A percentile compares a stretch with the other conserved stretches of the same genome.
Evolutionary conservation across 108 stramenopile species (phyloP).

Genomic region (Chaetoceros tenuissimus): DNA sequence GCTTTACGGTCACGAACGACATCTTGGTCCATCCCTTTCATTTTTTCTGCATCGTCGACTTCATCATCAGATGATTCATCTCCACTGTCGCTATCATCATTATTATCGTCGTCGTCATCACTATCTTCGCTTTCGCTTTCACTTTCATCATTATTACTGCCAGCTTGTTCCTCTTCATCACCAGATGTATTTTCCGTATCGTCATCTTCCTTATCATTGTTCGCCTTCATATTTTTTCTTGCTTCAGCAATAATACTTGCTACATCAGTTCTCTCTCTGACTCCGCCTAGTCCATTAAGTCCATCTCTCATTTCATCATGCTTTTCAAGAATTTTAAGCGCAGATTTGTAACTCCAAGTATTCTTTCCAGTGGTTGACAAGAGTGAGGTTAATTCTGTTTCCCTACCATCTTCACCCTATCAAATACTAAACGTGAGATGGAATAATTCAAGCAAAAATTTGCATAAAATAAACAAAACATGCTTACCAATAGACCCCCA

Average conservation of each 20-base stretch:
- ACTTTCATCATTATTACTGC: conserved; percentile 18
- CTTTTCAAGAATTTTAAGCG: conserved; percentile 43
- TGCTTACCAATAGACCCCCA: conserved; percentile 65
- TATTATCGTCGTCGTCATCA: conserved; percentile 12
- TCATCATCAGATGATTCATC: conserved; percentile 32
- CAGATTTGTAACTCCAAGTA: conserved; percentile 79
- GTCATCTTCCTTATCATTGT: background rate
- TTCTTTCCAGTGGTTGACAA: conserved; percentile 21
- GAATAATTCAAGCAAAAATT: conserved; percentile 1
- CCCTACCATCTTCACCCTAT: conserved; percentile 72
- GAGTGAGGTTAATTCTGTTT: conserved; percentile 14
- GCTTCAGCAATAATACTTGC: conserved; percentile 64
- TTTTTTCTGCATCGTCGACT: conserved; percentile 30
- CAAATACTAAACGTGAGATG: conserved; percentile 1
- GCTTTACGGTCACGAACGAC: conserved; percentile 8
- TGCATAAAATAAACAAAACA: background rate
- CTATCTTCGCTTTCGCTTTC: conserved; percentile 19
- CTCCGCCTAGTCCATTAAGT: background rate
- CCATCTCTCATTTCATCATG: conserved; percentile 19
- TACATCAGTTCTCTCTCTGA: conserved; percentile 54
- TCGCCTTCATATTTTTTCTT: conserved; percentile 10
- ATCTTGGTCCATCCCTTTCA: conserved; percentile 30
- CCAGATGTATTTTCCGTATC: background rate
- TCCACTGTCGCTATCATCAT: conserved; percentile 11
- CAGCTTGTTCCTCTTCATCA: conserved; percentile 11